Evolutionary conservation across 2,329 filamentous ascomycete species (phyloP).

Genomic region (Lasiodiplodia sp.): DNA sequence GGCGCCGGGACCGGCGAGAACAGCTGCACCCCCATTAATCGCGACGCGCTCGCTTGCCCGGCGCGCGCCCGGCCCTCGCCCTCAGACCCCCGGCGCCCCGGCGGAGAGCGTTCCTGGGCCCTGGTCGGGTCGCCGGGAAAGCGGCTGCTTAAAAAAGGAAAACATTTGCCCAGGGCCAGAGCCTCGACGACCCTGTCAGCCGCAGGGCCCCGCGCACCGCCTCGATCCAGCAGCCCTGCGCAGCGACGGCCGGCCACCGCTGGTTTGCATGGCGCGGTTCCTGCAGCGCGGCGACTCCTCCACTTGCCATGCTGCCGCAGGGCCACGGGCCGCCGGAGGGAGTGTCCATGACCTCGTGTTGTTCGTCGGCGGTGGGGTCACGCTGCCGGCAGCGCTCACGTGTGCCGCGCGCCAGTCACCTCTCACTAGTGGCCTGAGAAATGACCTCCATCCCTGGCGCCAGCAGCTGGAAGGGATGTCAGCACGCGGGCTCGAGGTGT

Average conservation of each 20-base stretch:
- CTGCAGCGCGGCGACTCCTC: constrained; percentile 24
- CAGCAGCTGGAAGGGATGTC: background rate
- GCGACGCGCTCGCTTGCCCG: constrained; percentile 20
- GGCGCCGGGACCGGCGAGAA: background rate
- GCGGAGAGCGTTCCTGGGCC: constrained; percentile 18
- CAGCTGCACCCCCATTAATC: constrained; percentile 14
- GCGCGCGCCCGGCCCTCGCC: constrained; percentile 9
- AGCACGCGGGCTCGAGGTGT: constrained; percentile 8
- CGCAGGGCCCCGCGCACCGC: background rate
- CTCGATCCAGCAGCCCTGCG: background rate
- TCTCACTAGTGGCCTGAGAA: constrained; percentile 18
- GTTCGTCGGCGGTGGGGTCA: constrained; percentile 21
- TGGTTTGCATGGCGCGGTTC: constrained; percentile 2
- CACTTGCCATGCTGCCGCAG: constrained; percentile 25
- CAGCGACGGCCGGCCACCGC: background rate
- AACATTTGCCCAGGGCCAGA: constrained; percentile 17
- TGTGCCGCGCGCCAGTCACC: constrained; percentile 14
- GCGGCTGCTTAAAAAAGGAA: constrained; percentile 27
- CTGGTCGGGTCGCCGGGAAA: constrained; percentile 12
- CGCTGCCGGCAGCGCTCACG: constrained; percentile 16
- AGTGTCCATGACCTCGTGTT: constrained; percentile 24
- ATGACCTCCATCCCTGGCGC: constrained; percentile 17
- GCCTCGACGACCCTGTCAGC: constrained; percentile 22
- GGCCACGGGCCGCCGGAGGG: constrained; percentile 25
- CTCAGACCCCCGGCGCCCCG: constrained; percentile 17